Evolutionary conservation across 345 rosid species (phyloP).

Genomic region (Citrus unshiu): DNA sequence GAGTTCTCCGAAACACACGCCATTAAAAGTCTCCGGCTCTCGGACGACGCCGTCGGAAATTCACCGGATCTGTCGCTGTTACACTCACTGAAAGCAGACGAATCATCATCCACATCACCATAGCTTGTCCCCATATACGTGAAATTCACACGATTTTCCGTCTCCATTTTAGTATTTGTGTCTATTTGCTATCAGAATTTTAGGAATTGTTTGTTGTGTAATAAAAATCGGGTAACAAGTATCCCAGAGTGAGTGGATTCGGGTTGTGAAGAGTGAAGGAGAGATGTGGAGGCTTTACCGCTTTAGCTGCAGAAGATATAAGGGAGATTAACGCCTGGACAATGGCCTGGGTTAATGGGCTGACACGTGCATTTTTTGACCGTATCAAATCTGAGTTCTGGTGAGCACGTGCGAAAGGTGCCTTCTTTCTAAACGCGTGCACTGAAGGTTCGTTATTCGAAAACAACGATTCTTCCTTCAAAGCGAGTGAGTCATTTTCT

Average conservation of each 20-base stretch:
- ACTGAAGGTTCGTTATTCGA: constrained; percentile 29
- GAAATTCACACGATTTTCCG: constrained; percentile 33
- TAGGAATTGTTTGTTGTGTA: neutral
- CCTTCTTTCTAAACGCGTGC: constrained; percentile 39
- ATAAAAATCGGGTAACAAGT: neutral
- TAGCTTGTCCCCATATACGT: constrained; percentile 44
- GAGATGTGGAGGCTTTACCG: neutral
- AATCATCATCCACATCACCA: constrained; percentile 38
- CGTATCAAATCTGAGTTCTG: constrained; percentile 13
- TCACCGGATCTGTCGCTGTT: constrained; percentile 97
- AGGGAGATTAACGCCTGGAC: constrained; percentile 24
- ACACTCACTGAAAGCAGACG: constrained; percentile 90
- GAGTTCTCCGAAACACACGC: constrained; percentile 67
- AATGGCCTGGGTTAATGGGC: constrained; percentile 10
- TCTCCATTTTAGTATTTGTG: constrained; percentile 29
- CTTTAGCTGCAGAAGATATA: constrained; percentile 4
- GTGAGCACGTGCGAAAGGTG: constrained; percentile 43
- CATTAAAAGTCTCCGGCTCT: constrained; percentile 58
- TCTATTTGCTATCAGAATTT: neutral
- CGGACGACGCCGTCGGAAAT: constrained; percentile 59
- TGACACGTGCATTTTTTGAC: constrained; percentile 39
- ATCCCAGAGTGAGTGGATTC: neutral
- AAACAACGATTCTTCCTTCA: neutral
- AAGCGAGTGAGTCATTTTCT: neutral
- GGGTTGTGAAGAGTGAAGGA: neutral